phyloP scores from a whole-genome alignment of 2,329 filamentous ascomycete species.

The Epichloe elymi region DNA sequence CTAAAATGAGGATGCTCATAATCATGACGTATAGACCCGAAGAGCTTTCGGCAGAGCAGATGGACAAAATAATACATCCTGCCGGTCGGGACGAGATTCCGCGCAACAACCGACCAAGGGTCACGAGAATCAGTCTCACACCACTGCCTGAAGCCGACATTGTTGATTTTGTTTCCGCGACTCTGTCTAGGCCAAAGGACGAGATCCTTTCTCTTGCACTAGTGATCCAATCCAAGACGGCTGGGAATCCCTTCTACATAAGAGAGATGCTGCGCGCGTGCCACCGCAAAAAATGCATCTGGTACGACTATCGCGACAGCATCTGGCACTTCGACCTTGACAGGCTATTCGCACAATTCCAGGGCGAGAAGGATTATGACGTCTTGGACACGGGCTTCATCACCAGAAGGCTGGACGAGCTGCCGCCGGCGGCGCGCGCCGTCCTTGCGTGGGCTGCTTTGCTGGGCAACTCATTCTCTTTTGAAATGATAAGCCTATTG shows the following conservation, averaged over 20 bases:
- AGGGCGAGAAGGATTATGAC: slow-evolving; percentile 63
- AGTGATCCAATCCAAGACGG: slow-evolving; percentile 78
- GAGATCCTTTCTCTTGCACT: slow-evolving; percentile 67
- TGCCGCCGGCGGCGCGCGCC: slow-evolving; percentile 59
- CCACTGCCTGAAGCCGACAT: slow-evolving; percentile 72
- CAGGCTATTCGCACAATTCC: slow-evolving; percentile 72
- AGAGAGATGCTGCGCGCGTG: slow-evolving; percentile 81
- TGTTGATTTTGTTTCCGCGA: slow-evolving; percentile 67
- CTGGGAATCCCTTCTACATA: slow-evolving; percentile 83
- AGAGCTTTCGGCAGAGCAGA: slow-evolving; percentile 43
- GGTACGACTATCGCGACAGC: slow-evolving; percentile 75
- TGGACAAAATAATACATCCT: slow-evolving; percentile 41
- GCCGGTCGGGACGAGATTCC: slow-evolving; percentile 37
- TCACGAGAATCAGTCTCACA: slow-evolving; percentile 58
- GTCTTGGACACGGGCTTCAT: slow-evolving; percentile 76
- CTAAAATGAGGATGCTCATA: slow-evolving; percentile 68
- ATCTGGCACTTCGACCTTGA: slow-evolving; percentile 80
- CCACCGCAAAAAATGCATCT: slow-evolving; percentile 77
- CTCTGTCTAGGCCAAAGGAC: slow-evolving; percentile 59
- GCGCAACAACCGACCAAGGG: slow-evolving; percentile 35
- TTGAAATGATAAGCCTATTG: slow-evolving; percentile 63
- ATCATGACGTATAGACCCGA: slow-evolving; percentile 65
- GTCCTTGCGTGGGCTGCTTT: slow-evolving; percentile 80
- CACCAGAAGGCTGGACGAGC: slow-evolving; percentile 60
- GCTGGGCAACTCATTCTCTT: slow-evolving; percentile 72